Conservation (phyloP, 2,329 filamentous ascomycete genomes). For the Apiospora malaysiana region DNA sequence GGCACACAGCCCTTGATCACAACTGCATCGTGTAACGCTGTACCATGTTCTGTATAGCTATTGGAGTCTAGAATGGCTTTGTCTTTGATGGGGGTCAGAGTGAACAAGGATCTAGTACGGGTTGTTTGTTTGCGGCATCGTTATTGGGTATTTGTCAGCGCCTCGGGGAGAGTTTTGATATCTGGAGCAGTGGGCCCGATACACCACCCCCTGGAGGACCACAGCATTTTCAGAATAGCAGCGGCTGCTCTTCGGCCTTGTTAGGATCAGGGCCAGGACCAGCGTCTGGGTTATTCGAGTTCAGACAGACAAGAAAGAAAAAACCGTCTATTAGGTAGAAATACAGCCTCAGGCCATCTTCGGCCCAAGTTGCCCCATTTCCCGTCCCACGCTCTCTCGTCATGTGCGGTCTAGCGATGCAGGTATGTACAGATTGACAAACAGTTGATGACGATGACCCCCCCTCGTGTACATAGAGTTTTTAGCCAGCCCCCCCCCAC, state of each 20-base stretch:
- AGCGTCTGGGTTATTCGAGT: background rate
- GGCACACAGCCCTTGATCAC: too few species aligned
- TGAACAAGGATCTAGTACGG: too few species aligned
- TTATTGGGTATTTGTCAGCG: too few species aligned
- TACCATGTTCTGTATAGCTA: too few species aligned
- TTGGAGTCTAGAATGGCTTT: too few species aligned
- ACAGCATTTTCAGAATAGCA: background rate
- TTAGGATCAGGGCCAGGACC: background rate
- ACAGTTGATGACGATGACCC: background rate
- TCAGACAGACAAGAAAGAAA: slow-evolving; percentile 4
- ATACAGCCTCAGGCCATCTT: slow-evolving; percentile 18
- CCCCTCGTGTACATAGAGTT: background rate
- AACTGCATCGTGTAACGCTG: too few species aligned
- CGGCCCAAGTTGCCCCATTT: slow-evolving; percentile 4
- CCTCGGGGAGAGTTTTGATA: too few species aligned
- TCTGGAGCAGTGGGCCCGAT: too few species aligned
- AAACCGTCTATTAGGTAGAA: slow-evolving; percentile 22
- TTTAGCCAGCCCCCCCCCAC: background rate
- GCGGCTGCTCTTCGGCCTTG: background rate
- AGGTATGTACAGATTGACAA: slow-evolving; percentile 18
- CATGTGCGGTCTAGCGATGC: background rate
- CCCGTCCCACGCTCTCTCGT: background rate
- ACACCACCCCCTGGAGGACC: background rate
- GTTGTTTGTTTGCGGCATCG: too few species aligned
- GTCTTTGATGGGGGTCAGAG: too few species aligned